Conservation (phyloP, 805 yeast species). For the Saccharomycopsis javanensis region DNA sequence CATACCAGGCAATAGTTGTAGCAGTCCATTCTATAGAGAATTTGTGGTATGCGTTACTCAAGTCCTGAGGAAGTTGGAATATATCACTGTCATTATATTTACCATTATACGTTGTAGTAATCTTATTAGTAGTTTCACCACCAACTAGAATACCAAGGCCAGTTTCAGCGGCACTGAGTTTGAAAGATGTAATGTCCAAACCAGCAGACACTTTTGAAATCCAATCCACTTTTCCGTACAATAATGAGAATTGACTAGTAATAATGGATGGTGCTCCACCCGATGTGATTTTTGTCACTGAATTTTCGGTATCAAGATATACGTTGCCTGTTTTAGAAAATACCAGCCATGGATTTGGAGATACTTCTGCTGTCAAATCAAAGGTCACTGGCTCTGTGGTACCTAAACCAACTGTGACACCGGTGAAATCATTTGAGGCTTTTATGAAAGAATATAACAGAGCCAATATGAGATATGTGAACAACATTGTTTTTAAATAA, state of each 20-base stretch:
- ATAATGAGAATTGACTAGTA: conserved; percentile 10
- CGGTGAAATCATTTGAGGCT: conserved; percentile 13
- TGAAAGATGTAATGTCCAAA: conserved; percentile 11
- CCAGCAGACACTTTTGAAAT: conserved; percentile 11
- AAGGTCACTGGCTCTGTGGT: conserved; percentile 1
- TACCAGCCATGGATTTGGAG: conserved; percentile 1
- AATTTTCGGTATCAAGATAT: background rate
- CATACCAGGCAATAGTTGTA: conserved; percentile 18
- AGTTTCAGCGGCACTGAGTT: conserved; percentile 14
- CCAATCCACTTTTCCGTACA: conserved; percentile 14
- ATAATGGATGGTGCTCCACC: conserved; percentile 10
- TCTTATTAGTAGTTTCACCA: conserved; percentile 7
- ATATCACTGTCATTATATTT: conserved; percentile 10
- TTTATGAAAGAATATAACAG: background rate
- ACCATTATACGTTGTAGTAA: conserved; percentile 12
- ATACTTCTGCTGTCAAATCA: background rate
- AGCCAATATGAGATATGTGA: background rate
- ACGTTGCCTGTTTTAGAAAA: conserved; percentile 6
- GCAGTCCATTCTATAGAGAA: conserved; percentile 10
- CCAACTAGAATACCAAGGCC: conserved; percentile 11
- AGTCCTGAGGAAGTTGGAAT: conserved; percentile 3
- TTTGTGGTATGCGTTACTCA: conserved; percentile 11
- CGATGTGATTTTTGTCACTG: background rate
- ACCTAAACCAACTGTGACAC: conserved; percentile 11
- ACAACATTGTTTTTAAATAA: background rate